Percentiles rank a stretch among this genome's conserved stretches.
Conservation (phyloP, 2,329 filamentous ascomycete genomes). For the Pseudocercospora cruenta region DNA sequence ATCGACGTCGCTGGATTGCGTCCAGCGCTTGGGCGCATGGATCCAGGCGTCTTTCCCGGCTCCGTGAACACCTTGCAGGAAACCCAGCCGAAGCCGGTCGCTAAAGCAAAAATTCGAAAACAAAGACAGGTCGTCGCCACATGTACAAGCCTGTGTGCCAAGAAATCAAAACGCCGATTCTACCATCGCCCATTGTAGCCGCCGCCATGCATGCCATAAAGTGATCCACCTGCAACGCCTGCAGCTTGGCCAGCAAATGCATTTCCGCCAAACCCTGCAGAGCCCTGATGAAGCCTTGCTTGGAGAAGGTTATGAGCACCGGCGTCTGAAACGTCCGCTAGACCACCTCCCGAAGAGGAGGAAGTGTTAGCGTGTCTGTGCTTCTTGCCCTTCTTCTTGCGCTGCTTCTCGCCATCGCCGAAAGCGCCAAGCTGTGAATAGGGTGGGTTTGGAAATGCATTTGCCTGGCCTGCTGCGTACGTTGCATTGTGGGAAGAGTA, state of each 20-base stretch:
- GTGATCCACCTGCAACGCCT: constrained; percentile 33
- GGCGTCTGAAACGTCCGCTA: constrained; percentile 93
- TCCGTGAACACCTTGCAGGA: constrained; percentile 34
- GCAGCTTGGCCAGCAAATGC: constrained; percentile 30
- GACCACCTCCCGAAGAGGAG: constrained; percentile 91
- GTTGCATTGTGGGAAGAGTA: constrained; percentile 29
- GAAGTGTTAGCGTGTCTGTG: constrained; percentile 99
- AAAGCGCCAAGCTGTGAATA: constrained; percentile 33
- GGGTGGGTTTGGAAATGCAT: constrained; percentile 29
- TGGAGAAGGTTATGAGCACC: constrained; percentile 77
- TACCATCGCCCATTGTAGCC: constrained; percentile 38
- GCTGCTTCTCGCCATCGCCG: constrained; percentile 56
- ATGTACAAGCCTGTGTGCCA: constrained; percentile 19
- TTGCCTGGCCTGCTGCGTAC: constrained; percentile 30
- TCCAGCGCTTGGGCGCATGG: constrained; percentile 35
- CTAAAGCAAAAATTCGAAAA: constrained; percentile 25
- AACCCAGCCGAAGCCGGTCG: constrained; percentile 28
- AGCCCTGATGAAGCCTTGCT: constrained; percentile 95
- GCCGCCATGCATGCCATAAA: constrained; percentile 39
- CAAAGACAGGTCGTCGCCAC: constrained; percentile 27
- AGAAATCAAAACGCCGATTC: constrained; percentile 22
- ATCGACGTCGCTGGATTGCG: constrained; percentile 29
- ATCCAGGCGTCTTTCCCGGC: constrained; percentile 29
- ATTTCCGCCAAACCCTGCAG: constrained; percentile 58
- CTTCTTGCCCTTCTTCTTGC: constrained; percentile 99